Conservation (phyloP, 352 stramenopile species). For the Globisporangium alternatum region DNA sequence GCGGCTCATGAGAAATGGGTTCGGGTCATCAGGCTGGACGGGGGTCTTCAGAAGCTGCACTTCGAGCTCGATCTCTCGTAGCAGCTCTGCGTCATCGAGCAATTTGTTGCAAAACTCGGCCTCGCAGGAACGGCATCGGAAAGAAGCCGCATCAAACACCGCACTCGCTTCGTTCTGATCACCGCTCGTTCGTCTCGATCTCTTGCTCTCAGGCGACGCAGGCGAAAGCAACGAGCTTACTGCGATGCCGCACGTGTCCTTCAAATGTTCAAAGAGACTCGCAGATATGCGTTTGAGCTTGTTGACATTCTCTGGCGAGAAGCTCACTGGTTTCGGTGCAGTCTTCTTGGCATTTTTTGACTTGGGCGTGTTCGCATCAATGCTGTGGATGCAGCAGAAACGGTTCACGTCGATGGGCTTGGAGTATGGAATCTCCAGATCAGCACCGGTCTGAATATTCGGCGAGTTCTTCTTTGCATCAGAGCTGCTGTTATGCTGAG, state of each 20-base stretch:
- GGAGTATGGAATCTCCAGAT: conserved; percentile 52
- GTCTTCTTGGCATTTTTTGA: conserved; percentile 1
- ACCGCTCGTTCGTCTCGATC: conserved; percentile 9
- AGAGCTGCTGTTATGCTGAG: conserved; percentile 6
- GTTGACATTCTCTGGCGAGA: conserved; percentile 46
- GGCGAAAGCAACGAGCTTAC: conserved; percentile 9
- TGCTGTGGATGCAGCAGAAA: conserved; percentile 50
- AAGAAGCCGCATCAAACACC: conserved; percentile 43
- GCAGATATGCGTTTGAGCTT: conserved; percentile 65
- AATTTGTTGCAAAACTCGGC: conserved; percentile 47
- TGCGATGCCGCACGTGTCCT: conserved; percentile 33
- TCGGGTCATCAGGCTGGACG: conserved; percentile 19
- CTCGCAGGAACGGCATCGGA: conserved; percentile 49
- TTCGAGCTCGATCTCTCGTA: conserved; percentile 50
- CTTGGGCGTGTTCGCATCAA: conserved; percentile 9
- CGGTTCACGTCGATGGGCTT: conserved; percentile 44
- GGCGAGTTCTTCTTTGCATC: not conserved
- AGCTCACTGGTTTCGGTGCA: conserved; percentile 16
- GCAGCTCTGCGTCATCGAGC: conserved; percentile 43
- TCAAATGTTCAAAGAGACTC: conserved; percentile 42
- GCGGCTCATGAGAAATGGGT: conserved; percentile 59
- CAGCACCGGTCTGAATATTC: conserved; percentile 10
- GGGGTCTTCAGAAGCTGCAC: conserved; percentile 49
- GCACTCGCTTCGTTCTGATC: conserved; percentile 3
- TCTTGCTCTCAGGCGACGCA: not conserved